These are phyloP conservation scores for Globisporangium cylindrosporum DNA, from an alignment of 352 stramenopile genomes.

Conservation along the genomic window DNA sequence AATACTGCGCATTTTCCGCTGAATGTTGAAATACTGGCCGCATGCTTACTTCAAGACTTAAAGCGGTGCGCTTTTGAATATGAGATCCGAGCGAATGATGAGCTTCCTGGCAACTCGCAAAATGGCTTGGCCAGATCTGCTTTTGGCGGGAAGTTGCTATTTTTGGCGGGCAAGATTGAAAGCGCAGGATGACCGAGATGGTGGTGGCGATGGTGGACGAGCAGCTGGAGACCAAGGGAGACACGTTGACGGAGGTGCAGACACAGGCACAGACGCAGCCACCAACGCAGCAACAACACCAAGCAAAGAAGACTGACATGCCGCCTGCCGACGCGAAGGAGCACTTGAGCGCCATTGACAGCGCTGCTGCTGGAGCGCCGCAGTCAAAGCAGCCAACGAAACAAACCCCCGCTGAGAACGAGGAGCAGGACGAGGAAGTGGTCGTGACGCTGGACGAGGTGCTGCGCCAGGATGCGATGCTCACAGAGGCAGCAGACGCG, in stretches of 20 bases:
- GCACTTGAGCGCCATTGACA: not conserved
- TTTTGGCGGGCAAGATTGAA: conserved; percentile 3
- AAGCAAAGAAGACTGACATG: not conserved
- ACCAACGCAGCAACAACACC: not conserved
- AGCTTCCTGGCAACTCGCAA: no score
- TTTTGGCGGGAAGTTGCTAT: not conserved
- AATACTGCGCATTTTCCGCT: no score
- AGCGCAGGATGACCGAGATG: not conserved
- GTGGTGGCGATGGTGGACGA: not conserved
- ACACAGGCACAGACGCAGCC: not conserved
- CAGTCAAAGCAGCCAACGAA: not conserved
- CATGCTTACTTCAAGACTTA: no score
- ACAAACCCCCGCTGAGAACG: not conserved
- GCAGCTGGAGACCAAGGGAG: not conserved
- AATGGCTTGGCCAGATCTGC: no score
- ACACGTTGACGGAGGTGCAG: not conserved
- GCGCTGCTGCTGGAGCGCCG: not conserved
- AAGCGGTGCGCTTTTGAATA: no score
- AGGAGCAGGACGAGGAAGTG: conserved; percentile 43
- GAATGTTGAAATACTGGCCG: no score
- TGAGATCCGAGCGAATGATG: no score
- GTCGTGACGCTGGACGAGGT: conserved; percentile 66
- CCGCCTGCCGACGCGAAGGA: conserved; percentile 3
- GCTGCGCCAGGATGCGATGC: conserved; percentile 44
- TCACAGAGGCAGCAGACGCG: conserved; percentile 56